A percentile compares a stretch with the other conserved stretches of the same genome.
These are phyloP conservation scores for Mycena latifolia DNA, from an alignment of 768 basidiomycete genomes.

Conservation along the genomic window DNA sequence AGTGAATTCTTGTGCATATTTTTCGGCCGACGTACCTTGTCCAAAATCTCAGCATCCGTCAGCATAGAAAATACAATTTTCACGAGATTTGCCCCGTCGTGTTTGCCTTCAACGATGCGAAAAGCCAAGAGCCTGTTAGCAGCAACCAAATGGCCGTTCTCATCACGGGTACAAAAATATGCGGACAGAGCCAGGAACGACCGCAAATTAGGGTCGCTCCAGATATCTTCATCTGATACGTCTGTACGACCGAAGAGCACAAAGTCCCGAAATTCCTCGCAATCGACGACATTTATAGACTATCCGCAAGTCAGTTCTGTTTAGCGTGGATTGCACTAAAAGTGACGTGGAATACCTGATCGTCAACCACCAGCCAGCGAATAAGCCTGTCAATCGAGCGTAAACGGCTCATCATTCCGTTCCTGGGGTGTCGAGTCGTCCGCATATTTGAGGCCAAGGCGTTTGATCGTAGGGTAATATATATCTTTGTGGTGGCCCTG, in stretches of 20 bases:
- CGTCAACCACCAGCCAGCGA: slow-evolving; percentile 42
- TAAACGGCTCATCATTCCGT: slow-evolving; percentile 26
- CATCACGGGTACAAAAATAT: slow-evolving; percentile 42
- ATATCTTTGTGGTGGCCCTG: slow-evolving; percentile 32
- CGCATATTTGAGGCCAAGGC: slow-evolving; percentile 11
- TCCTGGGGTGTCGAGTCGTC: not conserved
- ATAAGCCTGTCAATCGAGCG: slow-evolving; percentile 37
- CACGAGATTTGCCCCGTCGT: slow-evolving; percentile 45
- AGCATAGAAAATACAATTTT: slow-evolving; percentile 40
- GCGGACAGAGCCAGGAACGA: slow-evolving; percentile 48
- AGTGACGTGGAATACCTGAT: no score
- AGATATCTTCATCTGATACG: slow-evolving; percentile 47
- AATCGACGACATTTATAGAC: slow-evolving; percentile 54
- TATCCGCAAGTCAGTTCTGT: slow-evolving; percentile 35
- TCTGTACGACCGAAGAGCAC: slow-evolving; percentile 41
- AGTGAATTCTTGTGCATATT: no score
- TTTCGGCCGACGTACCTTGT: slow-evolving; percentile 41
- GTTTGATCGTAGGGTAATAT: slow-evolving; percentile 24
- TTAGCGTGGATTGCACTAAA: no score
- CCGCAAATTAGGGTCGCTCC: slow-evolving; percentile 42
- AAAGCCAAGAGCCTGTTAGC: slow-evolving; percentile 46
- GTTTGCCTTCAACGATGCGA: slow-evolving; percentile 43
- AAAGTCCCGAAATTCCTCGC: slow-evolving; percentile 46
- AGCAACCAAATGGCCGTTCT: slow-evolving; percentile 38
- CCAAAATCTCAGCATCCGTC: slow-evolving; percentile 37